phyloP scores from a whole-genome alignment of 2,329 filamentous ascomycete genomes.

The Diaporthe eres region DNA sequence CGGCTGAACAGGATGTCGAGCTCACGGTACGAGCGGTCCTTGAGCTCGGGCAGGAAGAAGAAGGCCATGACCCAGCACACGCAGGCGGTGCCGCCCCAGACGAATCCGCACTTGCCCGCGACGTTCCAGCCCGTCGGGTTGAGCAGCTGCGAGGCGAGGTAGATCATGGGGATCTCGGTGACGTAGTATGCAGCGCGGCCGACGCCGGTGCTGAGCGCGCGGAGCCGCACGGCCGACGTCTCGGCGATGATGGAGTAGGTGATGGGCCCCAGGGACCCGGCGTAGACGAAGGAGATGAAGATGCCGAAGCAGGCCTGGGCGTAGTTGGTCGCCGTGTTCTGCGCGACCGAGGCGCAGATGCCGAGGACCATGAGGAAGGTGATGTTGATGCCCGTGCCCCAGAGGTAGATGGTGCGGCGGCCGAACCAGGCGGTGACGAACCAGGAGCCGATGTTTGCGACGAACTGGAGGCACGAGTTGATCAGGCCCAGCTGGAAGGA shows the following conservation, averaged over 20 bases:
- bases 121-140: slow-evolving; percentile 64
- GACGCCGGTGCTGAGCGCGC: slow-evolving; percentile 75
- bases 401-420: slow-evolving; percentile 74
- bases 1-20: slow-evolving; percentile 60
- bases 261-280: slow-evolving; percentile 72
- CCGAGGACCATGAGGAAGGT: slow-evolving; percentile 70
- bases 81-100: slow-evolving; percentile 60
- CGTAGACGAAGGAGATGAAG: slow-evolving; percentile 76
- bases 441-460: slow-evolving; percentile 48
- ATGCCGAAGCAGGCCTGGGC: slow-evolving; percentile 75
- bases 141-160: slow-evolving; percentile 72
- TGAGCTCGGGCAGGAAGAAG: slow-evolving; percentile 60
- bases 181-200: slow-evolving; percentile 76
- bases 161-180: slow-evolving; percentile 76
- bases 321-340: slow-evolving; percentile 57
- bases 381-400: slow-evolving; percentile 68
- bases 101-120: slow-evolving; percentile 61
- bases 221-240: slow-evolving; percentile 74
- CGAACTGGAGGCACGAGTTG: slow-evolving; percentile 40
- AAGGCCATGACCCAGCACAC: slow-evolving; percentile 58
- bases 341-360: slow-evolving; percentile 66
- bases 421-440: slow-evolving; percentile 54
- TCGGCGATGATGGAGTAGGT: slow-evolving; percentile 79
- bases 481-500: slow-evolving; percentile 42
- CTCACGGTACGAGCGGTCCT: slow-evolving; percentile 61